Base-by-base conservation (phyloP, 257 asterid species). In the Rauvolfia tetraphylla region DNA sequence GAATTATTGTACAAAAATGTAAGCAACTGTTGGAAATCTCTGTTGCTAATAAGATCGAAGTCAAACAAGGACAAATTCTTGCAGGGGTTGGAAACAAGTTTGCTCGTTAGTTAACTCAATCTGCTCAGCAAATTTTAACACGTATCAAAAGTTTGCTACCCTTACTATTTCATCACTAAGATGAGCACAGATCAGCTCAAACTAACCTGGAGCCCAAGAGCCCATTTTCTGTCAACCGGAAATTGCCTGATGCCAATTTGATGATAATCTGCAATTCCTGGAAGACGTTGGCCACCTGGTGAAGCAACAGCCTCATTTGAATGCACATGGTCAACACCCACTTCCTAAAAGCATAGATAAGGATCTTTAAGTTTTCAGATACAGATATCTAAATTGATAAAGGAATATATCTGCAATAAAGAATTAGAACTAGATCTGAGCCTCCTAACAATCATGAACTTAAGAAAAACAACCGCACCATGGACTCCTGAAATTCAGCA, bases 191-290 rank as follows among this genome's bases (percentile, higher is more conserved):
- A 56, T 66, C 48, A 71, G 51, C 39, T 63, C 38, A 58, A 84
- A 82, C 86, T 58, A 83, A 92, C 98, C 97, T 94, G 98, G 69
- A 94, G 96, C 58, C 98, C 98, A 76, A 92, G 98, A 74, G 97
- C 96, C 98, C 98, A 94, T 87, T 92, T 92, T 80, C 88, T 83
- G 48, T 92, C 98, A 22, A 80, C 77, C 15, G 87, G 85, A 72
- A 82, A 78, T 80, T 86, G 98, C 80, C 96, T 88, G 42, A 79
- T 87, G 65, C 92, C 93, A 80, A 83, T 80, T 74, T 88, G 95
- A 62, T 85, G 91, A 87, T 79, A 83, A 79, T 90, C 98, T 48
- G 83, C 68, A 39, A 79, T 80, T 75, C 92, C 97, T 36, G 90
- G 83, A 75, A 88, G 80, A 54, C 87, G 87, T 78, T 87, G 90